Evolutionary conservation across 164 flowering plant genomes (phyloP).

Genomic region (Aristolochia californica): DNA sequence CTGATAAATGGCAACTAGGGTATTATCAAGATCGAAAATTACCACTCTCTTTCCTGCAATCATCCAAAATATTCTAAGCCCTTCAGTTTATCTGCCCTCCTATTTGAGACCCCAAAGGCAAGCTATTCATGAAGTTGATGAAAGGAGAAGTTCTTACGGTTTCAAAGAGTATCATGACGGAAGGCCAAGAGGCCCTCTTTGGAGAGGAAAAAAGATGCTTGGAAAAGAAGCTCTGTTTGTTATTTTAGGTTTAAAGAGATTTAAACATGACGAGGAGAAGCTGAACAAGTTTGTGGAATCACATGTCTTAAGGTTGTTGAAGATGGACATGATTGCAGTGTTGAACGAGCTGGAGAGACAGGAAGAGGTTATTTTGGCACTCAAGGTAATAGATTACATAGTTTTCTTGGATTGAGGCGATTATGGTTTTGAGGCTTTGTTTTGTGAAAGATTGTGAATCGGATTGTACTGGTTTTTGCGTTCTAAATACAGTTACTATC

Average conservation of each 20-base stretch:
- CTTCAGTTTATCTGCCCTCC: too few species aligned
- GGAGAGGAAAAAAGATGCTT: slow-evolving; percentile 81
- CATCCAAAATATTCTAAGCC: too few species aligned
- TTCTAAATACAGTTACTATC: too few species aligned
- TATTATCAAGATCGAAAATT: too few species aligned
- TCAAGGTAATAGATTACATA: too few species aligned
- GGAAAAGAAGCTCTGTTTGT: slow-evolving; percentile 87
- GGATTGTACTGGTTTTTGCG: too few species aligned
- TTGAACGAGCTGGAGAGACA: slow-evolving; percentile 77
- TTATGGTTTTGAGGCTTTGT: too few species aligned
- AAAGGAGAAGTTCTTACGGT: not conserved
- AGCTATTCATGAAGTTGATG: too few species aligned
- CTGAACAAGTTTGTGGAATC: slow-evolving; percentile 58
- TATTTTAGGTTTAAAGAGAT: slow-evolving; percentile 60
- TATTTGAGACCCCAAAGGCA: too few species aligned
- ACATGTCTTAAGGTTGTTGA: slow-evolving; percentile 68
- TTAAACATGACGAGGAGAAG: slow-evolving; percentile 63
- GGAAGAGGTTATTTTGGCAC: slow-evolving; percentile 54
- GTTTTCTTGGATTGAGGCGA: too few species aligned
- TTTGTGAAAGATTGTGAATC: not conserved
- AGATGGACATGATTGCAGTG: slow-evolving; percentile 80
- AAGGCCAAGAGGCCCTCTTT: slow-evolving; percentile 85
- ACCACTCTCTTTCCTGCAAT: too few species aligned
- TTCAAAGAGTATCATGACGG: slow-evolving; percentile 49
- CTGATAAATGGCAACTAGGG: too few species aligned